Evolutionary conservation across 345 rosid genomes (phyloP).

Genomic region (Mercurialis annua): DNA sequence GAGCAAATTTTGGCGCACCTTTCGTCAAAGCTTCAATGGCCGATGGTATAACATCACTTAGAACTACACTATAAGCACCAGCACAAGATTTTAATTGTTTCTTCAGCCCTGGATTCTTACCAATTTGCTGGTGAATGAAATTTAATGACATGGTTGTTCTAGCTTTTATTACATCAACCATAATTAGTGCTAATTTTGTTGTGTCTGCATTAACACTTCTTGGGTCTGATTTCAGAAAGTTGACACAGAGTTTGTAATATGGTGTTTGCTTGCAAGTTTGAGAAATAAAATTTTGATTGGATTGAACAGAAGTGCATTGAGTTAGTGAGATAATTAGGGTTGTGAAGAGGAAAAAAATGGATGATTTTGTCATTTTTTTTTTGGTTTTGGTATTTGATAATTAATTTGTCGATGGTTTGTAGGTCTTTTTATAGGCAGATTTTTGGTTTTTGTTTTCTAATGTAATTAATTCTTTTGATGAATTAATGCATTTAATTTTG

Average conservation of each 20-base stretch:
- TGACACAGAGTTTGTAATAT: conserved; percentile 13
- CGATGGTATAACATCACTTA: background rate
- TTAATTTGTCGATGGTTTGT: no score
- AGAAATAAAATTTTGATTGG: background rate
- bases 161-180: background rate
- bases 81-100: background rate
- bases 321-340: background rate
- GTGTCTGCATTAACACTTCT: conserved; percentile 18
- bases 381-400: no score
- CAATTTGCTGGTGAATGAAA: background rate
- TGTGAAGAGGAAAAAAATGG: background rate
- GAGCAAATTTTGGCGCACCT: conserved; percentile 19
- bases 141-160: background rate
- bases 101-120: background rate
- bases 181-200: conserved; percentile 1
- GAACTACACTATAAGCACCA: background rate
- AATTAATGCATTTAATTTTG: no score
- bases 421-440: no score
- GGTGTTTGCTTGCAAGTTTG: conserved; percentile 22
- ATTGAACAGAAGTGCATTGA: background rate
- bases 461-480: no score
- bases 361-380: no score
- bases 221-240: conserved; percentile 20
- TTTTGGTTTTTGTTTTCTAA: background rate
- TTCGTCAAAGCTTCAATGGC: conserved; percentile 16